Conservation (phyloP, 2,329 filamentous ascomycete genomes). For the Trichoderma semiorbis region DNA sequence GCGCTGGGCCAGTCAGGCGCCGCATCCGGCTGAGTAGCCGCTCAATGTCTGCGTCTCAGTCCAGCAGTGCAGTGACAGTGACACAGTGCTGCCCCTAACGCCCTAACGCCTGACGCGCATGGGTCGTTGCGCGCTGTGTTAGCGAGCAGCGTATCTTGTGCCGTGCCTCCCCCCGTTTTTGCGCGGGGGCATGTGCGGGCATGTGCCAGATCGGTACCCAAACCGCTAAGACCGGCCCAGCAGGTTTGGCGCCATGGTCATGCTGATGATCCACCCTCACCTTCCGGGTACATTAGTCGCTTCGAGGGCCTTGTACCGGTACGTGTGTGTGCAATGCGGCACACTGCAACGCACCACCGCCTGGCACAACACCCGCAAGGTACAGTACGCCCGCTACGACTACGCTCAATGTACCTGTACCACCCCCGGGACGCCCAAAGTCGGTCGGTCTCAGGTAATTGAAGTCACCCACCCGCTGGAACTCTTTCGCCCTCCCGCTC, state of each 20-base stretch:
- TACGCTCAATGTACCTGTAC: not conserved
- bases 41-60: not conserved
- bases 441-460: not conserved
- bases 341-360: not conserved
- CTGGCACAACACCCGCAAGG: not conserved
- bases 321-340: not conserved
- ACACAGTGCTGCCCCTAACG: slow-evolving; percentile 8
- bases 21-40: slow-evolving; percentile 1
- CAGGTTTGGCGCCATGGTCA: not conserved
- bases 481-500: slow-evolving; percentile 17
- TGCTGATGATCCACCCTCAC: not conserved
- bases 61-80: not conserved
- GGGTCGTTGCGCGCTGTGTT: slow-evolving; percentile 14
- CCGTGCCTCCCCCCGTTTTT: not conserved
- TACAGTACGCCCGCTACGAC: not conserved
- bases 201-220: not conserved
- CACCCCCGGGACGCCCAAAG: not conserved
- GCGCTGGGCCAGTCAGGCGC: not conserved
- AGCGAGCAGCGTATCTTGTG: slow-evolving; percentile 2
- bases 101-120: slow-evolving; percentile 14
- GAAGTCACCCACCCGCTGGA: not conserved
- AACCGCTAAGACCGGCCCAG: not conserved
- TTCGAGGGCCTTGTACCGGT: not conserved
- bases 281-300: not conserved
- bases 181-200: not conserved